Conservation (phyloP, 352 stramenopile genomes). For the Pythium insidiosum region DNA sequence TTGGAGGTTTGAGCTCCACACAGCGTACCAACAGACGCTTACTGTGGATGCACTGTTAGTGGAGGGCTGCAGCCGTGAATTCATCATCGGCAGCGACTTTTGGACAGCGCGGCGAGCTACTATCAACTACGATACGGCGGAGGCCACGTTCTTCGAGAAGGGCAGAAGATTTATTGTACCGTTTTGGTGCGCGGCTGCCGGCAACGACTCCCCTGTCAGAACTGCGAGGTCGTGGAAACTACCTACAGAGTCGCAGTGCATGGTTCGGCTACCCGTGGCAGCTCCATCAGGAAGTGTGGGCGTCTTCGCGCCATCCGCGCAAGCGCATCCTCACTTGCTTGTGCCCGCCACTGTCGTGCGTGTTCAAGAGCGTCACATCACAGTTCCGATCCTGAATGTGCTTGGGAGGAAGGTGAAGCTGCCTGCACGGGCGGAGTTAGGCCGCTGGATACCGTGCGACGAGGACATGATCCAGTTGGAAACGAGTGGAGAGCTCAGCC, state of each 20-base stretch:
- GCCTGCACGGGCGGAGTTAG: slow-evolving; percentile 3
- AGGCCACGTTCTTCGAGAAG: background rate
- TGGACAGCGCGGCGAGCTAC: background rate
- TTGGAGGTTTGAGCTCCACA: background rate
- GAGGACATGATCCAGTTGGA: slow-evolving; percentile 7
- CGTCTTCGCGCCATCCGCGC: too few relatives aligned
- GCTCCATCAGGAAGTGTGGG: background rate
- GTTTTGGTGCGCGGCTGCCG: too few relatives aligned
- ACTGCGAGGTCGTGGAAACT: too few relatives aligned
- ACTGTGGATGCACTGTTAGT: background rate
- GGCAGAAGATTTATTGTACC: too few relatives aligned
- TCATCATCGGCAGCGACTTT: background rate
- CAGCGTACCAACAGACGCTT: background rate
- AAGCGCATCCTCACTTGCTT: too few relatives aligned
- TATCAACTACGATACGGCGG: background rate
- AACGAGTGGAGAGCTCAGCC: slow-evolving; percentile 1
- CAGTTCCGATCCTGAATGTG: slow-evolving; percentile 9
- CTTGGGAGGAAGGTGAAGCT: slow-evolving; percentile 6
- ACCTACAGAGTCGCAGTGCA: too few relatives aligned
- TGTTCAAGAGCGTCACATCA: background rate
- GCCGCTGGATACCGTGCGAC: slow-evolving; percentile 7
- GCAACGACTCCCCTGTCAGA: too few relatives aligned
- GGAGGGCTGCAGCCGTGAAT: background rate
- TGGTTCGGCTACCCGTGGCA: too few relatives aligned
- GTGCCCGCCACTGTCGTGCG: slow-evolving; percentile 3